Base-by-base conservation (phyloP, 2,329 filamentous ascomycete genomes). In the Fusarium equiseti region DNA sequence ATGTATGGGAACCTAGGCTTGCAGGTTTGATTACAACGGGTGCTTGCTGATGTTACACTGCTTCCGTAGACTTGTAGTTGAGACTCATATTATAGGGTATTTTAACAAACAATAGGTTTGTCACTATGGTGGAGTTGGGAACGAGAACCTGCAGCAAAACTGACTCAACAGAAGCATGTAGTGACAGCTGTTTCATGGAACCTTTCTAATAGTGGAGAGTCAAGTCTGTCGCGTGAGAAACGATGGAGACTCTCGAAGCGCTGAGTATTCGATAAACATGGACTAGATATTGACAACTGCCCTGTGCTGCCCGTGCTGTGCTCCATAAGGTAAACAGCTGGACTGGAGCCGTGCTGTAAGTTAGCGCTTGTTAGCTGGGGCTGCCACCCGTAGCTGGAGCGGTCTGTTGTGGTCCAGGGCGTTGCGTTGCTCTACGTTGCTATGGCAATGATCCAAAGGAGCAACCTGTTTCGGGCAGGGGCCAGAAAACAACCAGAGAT, bases 401-500 rank as follows among this genome's bases (percentile, higher is more conserved):
- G 62, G 62, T 64, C 61, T 64, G 59, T 58, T 64, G 29, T 64
- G 62, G 51, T 57, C 38, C 32, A 42, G 38, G 40, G 31, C 46
- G 29, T 40, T 52, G 49, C 48, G 29, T 38, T 51, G 49, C 22
- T 24, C 50, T 27, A 26, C 32, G 61, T 73, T 72, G 70, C 70
- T 65, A 73, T 74, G 65, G 54, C 66, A 68, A 75, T 63, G 26
- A 26, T 48, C 48, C 38, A 31, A 52, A 49, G 59, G 38, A 59
- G 59, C 52, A 50, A 60, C 60, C 72, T 75, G 72, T 75, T 75
- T 73, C 73, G 72, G 69, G 73, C 64, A 60, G 71, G 68, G 67
- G 54, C 64, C 64, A 38, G 43, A 66, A 65, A 66, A 66, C 63
- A 66, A 66, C 63, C 38, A 44, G 26, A 59, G 35, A 66, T 45